These are phyloP conservation scores for Rachicladosporium sp. DNA, from an alignment of 2,329 filamentous ascomycete species.

Conservation along the genomic window DNA sequence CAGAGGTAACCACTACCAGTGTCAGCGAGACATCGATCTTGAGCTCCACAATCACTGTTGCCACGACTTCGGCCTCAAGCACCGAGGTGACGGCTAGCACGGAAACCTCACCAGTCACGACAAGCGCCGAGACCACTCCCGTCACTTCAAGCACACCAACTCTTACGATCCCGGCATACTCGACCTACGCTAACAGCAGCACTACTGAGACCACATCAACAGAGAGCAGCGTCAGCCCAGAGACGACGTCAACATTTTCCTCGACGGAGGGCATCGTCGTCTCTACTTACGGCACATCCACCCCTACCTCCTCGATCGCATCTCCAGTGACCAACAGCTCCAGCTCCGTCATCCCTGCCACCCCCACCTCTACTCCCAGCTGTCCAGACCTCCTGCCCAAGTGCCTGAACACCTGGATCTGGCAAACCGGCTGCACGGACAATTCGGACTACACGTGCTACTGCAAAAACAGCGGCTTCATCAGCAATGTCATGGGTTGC, in stretches of 20 bases:
- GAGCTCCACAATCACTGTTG: conserved; percentile 4
- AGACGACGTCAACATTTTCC: conserved; percentile 1
- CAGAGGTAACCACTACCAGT: conserved; percentile 6
- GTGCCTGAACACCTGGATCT: conserved; percentile 87
- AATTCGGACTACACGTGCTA: conserved; percentile 78
- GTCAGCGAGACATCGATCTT: conserved; percentile 3
- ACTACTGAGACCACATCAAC: conserved; percentile 1
- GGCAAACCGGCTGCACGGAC: conserved; percentile 59
- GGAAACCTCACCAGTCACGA: conserved; percentile 10
- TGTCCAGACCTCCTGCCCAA: conserved; percentile 66
- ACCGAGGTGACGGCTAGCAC: conserved; percentile 9
- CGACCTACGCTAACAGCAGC: conserved; percentile 5
- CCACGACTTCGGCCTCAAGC: conserved; percentile 6
- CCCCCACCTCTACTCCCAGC: conserved; percentile 10
- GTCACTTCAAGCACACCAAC: conserved; percentile 2
- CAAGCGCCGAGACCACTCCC: conserved; percentile 1
- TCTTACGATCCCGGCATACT: neutral
- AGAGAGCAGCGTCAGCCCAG: conserved; percentile 1
- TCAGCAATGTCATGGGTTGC: conserved; percentile 68
- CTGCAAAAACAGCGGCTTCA: conserved; percentile 69
- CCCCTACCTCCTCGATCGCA: neutral
- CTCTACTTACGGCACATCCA: neutral
- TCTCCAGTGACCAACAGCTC: conserved; percentile 3
- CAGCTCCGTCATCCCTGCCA: conserved; percentile 1
- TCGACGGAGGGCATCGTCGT: neutral